Evolutionary conservation across 306 rosid species (phyloP).

Genomic region (Quercus cerris): DNA sequence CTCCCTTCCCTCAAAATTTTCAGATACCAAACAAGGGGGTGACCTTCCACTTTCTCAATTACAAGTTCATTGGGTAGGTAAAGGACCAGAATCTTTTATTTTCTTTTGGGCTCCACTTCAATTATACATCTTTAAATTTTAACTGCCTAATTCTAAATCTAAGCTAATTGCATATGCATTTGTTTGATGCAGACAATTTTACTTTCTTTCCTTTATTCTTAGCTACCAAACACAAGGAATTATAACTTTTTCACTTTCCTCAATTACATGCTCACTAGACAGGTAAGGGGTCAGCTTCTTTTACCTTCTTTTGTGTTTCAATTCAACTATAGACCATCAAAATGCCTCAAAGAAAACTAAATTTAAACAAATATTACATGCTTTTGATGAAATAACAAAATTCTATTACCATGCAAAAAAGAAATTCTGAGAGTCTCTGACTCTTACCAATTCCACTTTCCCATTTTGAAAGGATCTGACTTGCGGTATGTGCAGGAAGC

Average conservation of each 20-base stretch:
- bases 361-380: background rate
- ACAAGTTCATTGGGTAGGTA: background rate
- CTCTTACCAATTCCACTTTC: conserved; percentile 92
- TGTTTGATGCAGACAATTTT: background rate
- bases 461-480: conserved; percentile 96
- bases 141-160: background rate
- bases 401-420: background rate
- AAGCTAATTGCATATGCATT: background rate
- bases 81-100: background rate
- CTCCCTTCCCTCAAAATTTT: background rate
- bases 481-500: conserved; percentile 93
- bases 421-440: background rate
- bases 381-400: background rate
- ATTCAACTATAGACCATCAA: background rate
- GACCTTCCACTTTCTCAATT: background rate
- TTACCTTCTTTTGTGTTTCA: background rate
- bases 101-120: background rate
- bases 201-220: conserved; percentile 1
- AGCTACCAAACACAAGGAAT: conserved; percentile 8
- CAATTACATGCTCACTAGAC: conserved; percentile 1
- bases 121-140: background rate
- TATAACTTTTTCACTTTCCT: background rate
- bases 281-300: background rate
- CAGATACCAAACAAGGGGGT: background rate
- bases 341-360: background rate